A percentile compares a stretch with the other conserved stretches of the same genome.
Evolutionary conservation across 805 yeast genomes (phyloP).

Genomic region (Saturnispora silvae): DNA sequence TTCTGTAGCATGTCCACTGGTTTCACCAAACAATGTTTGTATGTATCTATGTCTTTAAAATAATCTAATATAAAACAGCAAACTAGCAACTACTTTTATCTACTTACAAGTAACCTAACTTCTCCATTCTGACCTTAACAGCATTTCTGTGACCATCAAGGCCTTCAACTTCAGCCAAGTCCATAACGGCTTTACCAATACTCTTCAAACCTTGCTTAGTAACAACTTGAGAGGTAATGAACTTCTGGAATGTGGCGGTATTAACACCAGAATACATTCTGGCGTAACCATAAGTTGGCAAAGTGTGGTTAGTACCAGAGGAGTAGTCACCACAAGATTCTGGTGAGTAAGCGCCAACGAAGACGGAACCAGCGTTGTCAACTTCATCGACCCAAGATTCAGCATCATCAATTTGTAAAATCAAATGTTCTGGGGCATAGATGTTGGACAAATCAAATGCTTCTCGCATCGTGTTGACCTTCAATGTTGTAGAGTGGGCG

Average conservation of each 20-base stretch:
- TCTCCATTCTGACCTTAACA: slow-evolving; percentile 86
- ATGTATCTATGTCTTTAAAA: no score
- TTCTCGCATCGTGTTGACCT: slow-evolving; percentile 58
- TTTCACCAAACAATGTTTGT: no score
- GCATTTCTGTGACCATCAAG: slow-evolving; percentile 96
- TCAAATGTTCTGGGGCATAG: slow-evolving; percentile 97
- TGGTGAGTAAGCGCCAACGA: slow-evolving; percentile 93
- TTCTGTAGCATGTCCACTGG: no score
- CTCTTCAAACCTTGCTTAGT: slow-evolving; percentile 73
- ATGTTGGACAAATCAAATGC: slow-evolving; percentile 82
- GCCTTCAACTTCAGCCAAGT: slow-evolving; percentile 92
- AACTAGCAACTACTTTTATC: no score
- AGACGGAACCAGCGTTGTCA: slow-evolving; percentile 91
- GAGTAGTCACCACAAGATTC: slow-evolving; percentile 99
- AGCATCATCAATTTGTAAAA: slow-evolving; percentile 80
- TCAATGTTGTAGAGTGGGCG: slow-evolving; percentile 76
- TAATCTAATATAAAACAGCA: no score
- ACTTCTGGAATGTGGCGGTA: slow-evolving; percentile 91
- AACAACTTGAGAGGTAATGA: slow-evolving; percentile 87
- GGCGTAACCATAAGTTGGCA: slow-evolving; percentile 98
- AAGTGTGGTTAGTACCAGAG: slow-evolving; percentile 94
- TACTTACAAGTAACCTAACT: slow-evolving; percentile 42
- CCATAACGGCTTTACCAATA: slow-evolving; percentile 95
- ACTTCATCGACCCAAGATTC: slow-evolving; percentile 58
- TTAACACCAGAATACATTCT: slow-evolving; percentile 96